A percentile compares a stretch with the other conserved stretches of the same genome.
Conservation (phyloP, 1,139 yeast species). For the Candida tunisiensis region DNA sequence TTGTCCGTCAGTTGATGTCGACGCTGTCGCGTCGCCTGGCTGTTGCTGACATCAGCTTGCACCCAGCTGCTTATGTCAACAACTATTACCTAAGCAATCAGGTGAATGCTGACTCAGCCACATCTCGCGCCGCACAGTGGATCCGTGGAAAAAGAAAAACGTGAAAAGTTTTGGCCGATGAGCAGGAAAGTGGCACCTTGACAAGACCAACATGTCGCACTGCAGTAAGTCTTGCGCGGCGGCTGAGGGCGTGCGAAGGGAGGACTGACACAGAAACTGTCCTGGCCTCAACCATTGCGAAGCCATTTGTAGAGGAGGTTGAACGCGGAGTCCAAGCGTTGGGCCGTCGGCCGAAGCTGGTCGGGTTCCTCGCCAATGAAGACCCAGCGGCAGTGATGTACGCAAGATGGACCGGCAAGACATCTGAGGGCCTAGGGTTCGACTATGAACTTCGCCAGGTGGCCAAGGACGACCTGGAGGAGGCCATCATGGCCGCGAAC, state of each 20-base stretch:
- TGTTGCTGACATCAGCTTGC: too few species aligned
- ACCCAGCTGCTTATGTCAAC: too few species aligned
- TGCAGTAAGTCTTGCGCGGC: background rate
- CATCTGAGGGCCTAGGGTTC: conserved; percentile 76
- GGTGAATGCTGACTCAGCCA: too few species aligned
- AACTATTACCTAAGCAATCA: too few species aligned
- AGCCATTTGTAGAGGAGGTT: conserved; percentile 62
- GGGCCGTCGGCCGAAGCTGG: conserved; percentile 47
- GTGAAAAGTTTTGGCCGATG: too few species aligned
- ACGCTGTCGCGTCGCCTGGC: too few species aligned
- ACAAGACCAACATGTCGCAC: too few species aligned
- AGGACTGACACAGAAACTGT: conserved; percentile 63
- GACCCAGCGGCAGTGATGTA: conserved; percentile 95
- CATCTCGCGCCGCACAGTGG: too few species aligned
- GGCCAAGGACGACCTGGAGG: conserved; percentile 72
- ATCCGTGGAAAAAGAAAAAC: too few species aligned
- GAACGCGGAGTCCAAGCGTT: conserved; percentile 37
- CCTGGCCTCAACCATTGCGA: conserved; percentile 76
- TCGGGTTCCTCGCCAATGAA: conserved; percentile 78
- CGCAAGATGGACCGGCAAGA: conserved; percentile 92
- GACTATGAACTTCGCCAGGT: conserved; percentile 59
- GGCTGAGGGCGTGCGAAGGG: too few species aligned
- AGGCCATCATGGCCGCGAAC: conserved; percentile 67
- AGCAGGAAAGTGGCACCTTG: too few species aligned
- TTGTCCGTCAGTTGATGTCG: too few species aligned